phyloP scores from a whole-genome alignment of 2,329 filamentous ascomycete species.

The Paraphaeosphaeria sporulosa region DNA sequence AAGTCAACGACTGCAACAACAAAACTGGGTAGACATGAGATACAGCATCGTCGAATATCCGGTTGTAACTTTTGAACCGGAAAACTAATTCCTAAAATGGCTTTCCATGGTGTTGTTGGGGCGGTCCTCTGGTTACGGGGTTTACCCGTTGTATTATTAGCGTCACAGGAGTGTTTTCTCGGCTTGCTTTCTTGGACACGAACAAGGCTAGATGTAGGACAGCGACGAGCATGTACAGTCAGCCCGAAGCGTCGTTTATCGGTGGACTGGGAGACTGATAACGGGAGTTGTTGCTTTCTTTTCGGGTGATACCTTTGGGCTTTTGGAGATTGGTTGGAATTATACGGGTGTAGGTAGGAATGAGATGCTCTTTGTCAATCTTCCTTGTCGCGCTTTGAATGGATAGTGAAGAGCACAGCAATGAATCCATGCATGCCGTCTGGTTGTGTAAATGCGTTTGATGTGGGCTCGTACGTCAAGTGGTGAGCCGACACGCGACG shows the following conservation, averaged over 20 bases:
- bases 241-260: not conserved
- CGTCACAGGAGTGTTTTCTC: not conserved
- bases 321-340: not conserved
- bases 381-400: not conserved
- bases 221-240: slow-evolving; percentile 3
- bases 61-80: not conserved
- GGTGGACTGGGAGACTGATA: not conserved
- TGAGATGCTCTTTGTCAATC: slow-evolving; percentile 1
- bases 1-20: not conserved
- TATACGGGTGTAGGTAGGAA: slow-evolving; percentile 12
- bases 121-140: not conserved
- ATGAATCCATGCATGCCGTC: not conserved
- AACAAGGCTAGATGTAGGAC: not conserved
- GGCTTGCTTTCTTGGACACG: not conserved
- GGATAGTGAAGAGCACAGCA: not conserved
- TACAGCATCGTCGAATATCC: not conserved
- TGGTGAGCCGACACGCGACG: not conserved
- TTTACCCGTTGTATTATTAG: slow-evolving; percentile 12
- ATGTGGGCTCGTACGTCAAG: not conserved
- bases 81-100: not conserved
- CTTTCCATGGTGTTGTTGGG: not conserved
- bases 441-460: not conserved
- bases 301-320: slow-evolving; percentile 6
- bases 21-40: not conserved
- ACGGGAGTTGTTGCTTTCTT: not conserved